Conservation (phyloP, 2,329 filamentous ascomycete species). For the Fusarium napiforme region DNA sequence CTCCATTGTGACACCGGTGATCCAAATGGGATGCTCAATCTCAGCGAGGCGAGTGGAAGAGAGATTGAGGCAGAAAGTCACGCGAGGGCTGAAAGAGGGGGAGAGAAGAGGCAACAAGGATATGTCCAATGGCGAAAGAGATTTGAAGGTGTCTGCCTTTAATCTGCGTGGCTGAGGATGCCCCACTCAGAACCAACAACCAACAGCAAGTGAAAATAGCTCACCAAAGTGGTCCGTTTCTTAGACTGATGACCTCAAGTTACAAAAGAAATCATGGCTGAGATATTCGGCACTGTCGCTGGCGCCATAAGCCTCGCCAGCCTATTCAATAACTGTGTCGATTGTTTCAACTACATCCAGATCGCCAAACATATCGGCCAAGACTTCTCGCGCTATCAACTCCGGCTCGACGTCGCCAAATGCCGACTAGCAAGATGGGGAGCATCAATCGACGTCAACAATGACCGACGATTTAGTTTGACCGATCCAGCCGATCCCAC, state of each 20-base stretch:
- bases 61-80: neutral
- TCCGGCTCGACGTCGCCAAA: constrained; percentile 48
- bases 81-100: neutral
- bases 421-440: constrained; percentile 51
- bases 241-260: fast-evolving
- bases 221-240: fast-evolving
- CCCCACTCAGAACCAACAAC: neutral
- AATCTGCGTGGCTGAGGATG: fast-evolving
- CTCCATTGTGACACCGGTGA: fast-evolving
- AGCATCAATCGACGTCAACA: constrained; percentile 45
- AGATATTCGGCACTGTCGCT: constrained; percentile 37
- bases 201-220: neutral
- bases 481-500: neutral
- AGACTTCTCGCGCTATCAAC: constrained; percentile 49
- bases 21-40: fast-evolving
- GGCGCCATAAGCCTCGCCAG: constrained; percentile 50
- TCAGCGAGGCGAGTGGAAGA: neutral
- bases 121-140: neutral
- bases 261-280: neutral
- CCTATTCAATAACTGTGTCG: constrained; percentile 52
- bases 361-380: constrained; percentile 48
- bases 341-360: constrained; percentile 55
- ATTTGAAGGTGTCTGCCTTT: neutral
- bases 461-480: constrained; percentile 39
- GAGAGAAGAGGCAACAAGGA: fast-evolving